Conservation (phyloP, 1,139 yeast genomes). For the Diutina sp. region DNA sequence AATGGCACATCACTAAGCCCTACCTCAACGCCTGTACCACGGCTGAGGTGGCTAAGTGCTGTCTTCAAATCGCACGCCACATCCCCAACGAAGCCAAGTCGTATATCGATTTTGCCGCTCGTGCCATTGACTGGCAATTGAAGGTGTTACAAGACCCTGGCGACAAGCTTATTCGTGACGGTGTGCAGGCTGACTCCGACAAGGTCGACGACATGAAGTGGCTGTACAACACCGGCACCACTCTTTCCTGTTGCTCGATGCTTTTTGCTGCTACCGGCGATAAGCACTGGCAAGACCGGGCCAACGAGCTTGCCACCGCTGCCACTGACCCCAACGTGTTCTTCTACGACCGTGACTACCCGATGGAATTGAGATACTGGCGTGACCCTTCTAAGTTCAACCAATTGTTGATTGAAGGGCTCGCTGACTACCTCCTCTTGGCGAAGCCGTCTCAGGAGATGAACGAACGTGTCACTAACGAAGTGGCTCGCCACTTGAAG, state of each 20-base stretch:
- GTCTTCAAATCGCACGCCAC: constrained; percentile 44
- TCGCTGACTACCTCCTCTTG: constrained; percentile 49
- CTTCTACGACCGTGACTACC: constrained; percentile 56
- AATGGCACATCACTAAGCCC: constrained; percentile 52
- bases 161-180: constrained; percentile 52
- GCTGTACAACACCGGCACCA: constrained; percentile 63
- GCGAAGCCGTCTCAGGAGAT: constrained; percentile 29
- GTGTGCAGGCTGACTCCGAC: constrained; percentile 38
- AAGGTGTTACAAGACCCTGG: constrained; percentile 36
- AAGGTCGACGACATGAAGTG: constrained; percentile 41
- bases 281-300: constrained; percentile 40
- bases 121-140: constrained; percentile 44
- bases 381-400: constrained; percentile 53
- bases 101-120: constrained; percentile 40
- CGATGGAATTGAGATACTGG: constrained; percentile 45
- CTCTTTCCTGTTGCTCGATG: constrained; percentile 41
- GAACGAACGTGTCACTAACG: constrained; percentile 24
- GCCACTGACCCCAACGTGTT: constrained; percentile 43
- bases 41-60: constrained; percentile 59
- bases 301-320: constrained; percentile 48
- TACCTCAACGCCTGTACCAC: constrained; percentile 60
- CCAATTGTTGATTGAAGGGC: constrained; percentile 54
- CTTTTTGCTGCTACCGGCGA: constrained; percentile 42
- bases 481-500: constrained; percentile 35
- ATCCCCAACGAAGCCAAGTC: constrained; percentile 31